These are phyloP conservation scores for Podaxis sp. DNA, from an alignment of 768 basidiomycete species.

Conservation along the genomic window DNA sequence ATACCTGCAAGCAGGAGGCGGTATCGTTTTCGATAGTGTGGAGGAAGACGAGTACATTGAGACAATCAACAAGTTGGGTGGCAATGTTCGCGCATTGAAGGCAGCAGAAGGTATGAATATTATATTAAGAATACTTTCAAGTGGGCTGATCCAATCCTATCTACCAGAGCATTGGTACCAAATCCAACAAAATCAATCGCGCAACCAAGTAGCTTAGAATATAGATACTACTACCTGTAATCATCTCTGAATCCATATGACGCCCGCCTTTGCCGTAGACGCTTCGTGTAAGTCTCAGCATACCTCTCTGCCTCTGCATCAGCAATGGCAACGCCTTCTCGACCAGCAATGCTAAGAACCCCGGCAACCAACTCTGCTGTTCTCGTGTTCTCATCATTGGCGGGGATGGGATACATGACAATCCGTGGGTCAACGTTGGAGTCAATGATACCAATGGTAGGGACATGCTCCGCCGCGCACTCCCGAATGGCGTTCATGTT, in stretches of 20 bases:
- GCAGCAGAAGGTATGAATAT: slow-evolving; percentile 74
- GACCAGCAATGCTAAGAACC: slow-evolving; percentile 83
- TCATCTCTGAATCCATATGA: slow-evolving; percentile 19
- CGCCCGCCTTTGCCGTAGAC: slow-evolving; percentile 21
- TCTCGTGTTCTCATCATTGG: slow-evolving; percentile 93
- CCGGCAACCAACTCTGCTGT: slow-evolving; percentile 91
- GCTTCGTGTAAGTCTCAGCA: slow-evolving; percentile 28
- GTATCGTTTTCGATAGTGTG: slow-evolving; percentile 95
- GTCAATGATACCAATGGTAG: slow-evolving; percentile 93
- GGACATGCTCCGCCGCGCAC: slow-evolving; percentile 85
- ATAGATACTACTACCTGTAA: slow-evolving; percentile 18
- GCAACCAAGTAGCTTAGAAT: slow-evolving; percentile 23
- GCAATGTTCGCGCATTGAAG: slow-evolving; percentile 83
- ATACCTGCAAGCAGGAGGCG: slow-evolving; percentile 95
- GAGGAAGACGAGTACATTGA: slow-evolving; percentile 98
- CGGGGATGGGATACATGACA: slow-evolving; percentile 97
- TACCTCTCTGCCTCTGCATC: slow-evolving; percentile 28
- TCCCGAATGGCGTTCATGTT: slow-evolving; percentile 89
- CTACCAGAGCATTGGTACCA: slow-evolving; percentile 68
- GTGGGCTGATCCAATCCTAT: slow-evolving; percentile 20
- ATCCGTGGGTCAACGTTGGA: slow-evolving; percentile 94
- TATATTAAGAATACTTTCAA: background rate
- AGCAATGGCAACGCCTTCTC: slow-evolving; percentile 63
- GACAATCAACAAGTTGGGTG: slow-evolving; percentile 91
- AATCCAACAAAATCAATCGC: slow-evolving; percentile 49